phyloP scores from a whole-genome alignment of 129 eudicot genomes.

The Gnaphalium uliginosum region DNA sequence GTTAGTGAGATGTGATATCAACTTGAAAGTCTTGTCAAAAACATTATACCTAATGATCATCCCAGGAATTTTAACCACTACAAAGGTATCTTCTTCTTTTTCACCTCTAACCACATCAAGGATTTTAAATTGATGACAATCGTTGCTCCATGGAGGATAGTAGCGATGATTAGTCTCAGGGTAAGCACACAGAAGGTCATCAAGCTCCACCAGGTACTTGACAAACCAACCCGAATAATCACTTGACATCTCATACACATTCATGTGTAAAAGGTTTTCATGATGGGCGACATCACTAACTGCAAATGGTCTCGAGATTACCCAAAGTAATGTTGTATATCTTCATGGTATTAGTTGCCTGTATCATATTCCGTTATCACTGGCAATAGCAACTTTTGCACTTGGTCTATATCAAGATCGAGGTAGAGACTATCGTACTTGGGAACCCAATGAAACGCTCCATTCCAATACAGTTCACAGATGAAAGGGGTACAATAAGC shows the following conservation, averaged over 20 bases:
- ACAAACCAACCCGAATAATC: background rate
- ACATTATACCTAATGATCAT: constrained; percentile 7
- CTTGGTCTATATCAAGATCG: background rate
- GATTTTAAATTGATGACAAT: background rate
- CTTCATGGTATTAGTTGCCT: background rate
- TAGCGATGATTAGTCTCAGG: constrained; percentile 13
- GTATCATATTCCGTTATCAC: background rate
- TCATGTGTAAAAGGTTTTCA: background rate
- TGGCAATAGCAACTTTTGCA: background rate
- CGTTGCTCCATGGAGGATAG: background rate
- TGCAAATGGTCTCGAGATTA: background rate
- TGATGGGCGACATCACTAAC: background rate
- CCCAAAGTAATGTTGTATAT: background rate
- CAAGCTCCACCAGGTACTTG: background rate
- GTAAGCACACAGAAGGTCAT: too few relatives aligned
- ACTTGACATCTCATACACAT: background rate
- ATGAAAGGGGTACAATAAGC: background rate
- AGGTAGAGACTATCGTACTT: background rate
- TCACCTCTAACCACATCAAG: background rate
- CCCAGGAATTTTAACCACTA: constrained; percentile 27
- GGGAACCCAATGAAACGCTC: background rate
- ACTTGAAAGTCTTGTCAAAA: background rate
- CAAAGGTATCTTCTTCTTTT: background rate
- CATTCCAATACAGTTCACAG: constrained; percentile 32
- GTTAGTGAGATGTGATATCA: background rate